A percentile compares a stretch with the other conserved stretches of the same genome.
Conservation (phyloP, 768 basidiomycete genomes). For the Phylloporus rhodoxanthus region DNA sequence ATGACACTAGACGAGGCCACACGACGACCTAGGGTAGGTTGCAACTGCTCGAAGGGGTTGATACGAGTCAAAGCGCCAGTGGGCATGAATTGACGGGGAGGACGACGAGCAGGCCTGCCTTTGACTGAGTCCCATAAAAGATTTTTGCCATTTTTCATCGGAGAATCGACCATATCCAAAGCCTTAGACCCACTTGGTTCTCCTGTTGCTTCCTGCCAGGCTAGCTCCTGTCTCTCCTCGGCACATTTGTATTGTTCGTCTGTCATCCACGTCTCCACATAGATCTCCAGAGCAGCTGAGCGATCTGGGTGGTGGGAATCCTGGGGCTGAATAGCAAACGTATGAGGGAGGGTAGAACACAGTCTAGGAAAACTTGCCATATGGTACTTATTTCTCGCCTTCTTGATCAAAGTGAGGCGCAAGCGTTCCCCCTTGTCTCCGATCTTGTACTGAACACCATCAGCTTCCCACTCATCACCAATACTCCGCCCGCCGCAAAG, state of each 20-base stretch:
- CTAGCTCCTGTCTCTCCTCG: constrained; percentile 53
- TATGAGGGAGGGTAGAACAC: constrained; percentile 7
- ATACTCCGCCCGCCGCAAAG: constrained; percentile 53
- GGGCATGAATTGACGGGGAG: constrained; percentile 45
- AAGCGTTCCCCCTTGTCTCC: constrained; percentile 64
- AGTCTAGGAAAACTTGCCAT: constrained; percentile 52
- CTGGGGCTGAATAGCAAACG: constrained; percentile 46
- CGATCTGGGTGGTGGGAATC: constrained; percentile 78
- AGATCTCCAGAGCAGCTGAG: constrained; percentile 60
- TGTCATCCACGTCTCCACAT: constrained; percentile 73
- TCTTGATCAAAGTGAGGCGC: constrained; percentile 66
- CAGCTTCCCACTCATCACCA: constrained; percentile 73
- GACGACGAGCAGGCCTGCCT: constrained; percentile 36
- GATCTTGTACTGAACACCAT: constrained; percentile 67
- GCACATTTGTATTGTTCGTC: constrained; percentile 67
- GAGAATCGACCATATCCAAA: constrained; percentile 35
- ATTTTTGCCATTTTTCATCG: constrained; percentile 50
- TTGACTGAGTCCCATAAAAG: constrained; percentile 64
- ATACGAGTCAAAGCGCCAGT: constrained; percentile 39
- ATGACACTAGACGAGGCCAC: constrained; percentile 34
- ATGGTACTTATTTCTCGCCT: constrained; percentile 58
- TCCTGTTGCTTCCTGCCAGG: constrained; percentile 60
- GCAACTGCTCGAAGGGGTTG: constrained; percentile 43
- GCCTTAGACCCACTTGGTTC: constrained; percentile 40
- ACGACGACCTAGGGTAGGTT: constrained; percentile 39